phyloP scores from a whole-genome alignment of 2,329 filamentous ascomycete species.

The Ascochyta koolunga region DNA sequence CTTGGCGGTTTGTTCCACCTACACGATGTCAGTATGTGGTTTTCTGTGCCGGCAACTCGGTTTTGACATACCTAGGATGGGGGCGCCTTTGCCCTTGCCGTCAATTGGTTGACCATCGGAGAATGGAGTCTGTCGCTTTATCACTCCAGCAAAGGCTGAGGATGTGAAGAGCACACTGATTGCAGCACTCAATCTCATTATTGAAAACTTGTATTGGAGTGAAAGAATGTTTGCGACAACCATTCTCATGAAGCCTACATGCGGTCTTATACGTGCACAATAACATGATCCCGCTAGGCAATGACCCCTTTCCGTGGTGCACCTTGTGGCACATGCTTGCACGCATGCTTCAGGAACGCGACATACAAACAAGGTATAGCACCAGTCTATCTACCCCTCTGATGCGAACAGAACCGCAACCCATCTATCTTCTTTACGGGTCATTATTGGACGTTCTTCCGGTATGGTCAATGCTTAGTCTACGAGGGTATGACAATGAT shows the following conservation, averaged over 20 bases:
- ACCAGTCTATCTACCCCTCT: neutral
- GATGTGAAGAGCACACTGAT: slow-evolving; percentile 18
- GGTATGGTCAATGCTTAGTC: neutral
- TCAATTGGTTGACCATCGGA: slow-evolving; percentile 63
- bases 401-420: neutral
- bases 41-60: neutral
- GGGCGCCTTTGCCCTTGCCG: slow-evolving; percentile 63
- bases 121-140: slow-evolving; percentile 49
- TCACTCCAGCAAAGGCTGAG: slow-evolving; percentile 24
- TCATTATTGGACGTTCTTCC: no score
- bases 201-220: neutral
- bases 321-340: neutral
- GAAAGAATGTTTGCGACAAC: no score
- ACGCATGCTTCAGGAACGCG: neutral
- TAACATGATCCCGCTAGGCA: neutral
- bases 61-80: slow-evolving; percentile 58
- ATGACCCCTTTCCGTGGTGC: neutral
- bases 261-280: neutral
- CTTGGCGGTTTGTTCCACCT: slow-evolving; percentile 68
- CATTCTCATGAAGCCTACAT: no score
- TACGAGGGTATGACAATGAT: slow-evolving; percentile 10
- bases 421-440: neutral
- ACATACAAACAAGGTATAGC: neutral
- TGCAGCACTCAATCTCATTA: neutral
- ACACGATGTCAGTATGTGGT: neutral